These are phyloP conservation scores for Pezizomycotina sp. DNA, from an alignment of 2,329 filamentous ascomycete species.

Conservation along the genomic window DNA sequence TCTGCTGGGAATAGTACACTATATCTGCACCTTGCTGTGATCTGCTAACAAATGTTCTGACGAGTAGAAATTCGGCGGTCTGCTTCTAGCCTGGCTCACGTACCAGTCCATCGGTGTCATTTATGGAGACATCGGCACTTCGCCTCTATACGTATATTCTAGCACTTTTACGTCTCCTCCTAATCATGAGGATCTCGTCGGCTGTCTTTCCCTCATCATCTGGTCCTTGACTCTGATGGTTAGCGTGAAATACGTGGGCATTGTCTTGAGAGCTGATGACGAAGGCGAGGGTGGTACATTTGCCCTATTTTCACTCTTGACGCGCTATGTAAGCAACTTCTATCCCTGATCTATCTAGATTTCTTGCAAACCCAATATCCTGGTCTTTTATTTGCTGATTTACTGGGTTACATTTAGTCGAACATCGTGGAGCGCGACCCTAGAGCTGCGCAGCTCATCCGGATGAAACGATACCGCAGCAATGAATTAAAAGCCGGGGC, in stretches of 20 bases:
- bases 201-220: constrained; percentile 50
- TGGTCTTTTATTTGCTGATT: background rate
- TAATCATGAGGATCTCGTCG: constrained; percentile 42
- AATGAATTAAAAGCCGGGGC: constrained; percentile 39
- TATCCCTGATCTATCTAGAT: background rate
- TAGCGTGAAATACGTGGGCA: constrained; percentile 50
- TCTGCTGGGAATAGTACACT: too few relatives aligned
- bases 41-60: too few relatives aligned
- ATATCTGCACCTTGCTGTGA: too few relatives aligned
- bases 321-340: constrained; percentile 36
- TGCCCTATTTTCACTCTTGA: constrained; percentile 47
- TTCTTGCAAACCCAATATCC: background rate
- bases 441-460: constrained; percentile 38
- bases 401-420: constrained; percentile 28
- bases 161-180: constrained; percentile 46
- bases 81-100: too few relatives aligned
- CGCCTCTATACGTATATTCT: constrained; percentile 54
- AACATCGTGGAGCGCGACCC: constrained; percentile 46
- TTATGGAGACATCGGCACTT: constrained; percentile 51
- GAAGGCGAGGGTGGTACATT: constrained; percentile 58
- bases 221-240: constrained; percentile 55
- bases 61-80: too few relatives aligned
- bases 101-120: too few relatives aligned
- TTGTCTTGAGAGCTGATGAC: constrained; percentile 50
- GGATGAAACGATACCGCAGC: constrained; percentile 43